phyloP scores from a whole-genome alignment of 2,329 filamentous ascomycete genomes.

The Neospermospora avenae region DNA sequence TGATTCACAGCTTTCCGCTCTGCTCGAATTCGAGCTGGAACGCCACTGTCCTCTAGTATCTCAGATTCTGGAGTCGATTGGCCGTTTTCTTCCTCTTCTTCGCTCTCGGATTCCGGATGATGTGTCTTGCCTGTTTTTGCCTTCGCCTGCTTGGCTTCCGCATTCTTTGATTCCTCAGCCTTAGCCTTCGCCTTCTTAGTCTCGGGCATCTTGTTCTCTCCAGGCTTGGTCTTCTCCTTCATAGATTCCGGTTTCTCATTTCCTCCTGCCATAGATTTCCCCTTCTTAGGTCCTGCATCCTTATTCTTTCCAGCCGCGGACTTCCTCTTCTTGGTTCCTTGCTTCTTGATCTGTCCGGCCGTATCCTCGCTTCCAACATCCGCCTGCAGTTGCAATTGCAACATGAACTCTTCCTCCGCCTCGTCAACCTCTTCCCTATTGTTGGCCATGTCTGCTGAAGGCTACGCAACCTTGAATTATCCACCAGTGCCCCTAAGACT shows the following conservation, averaged over 20 bases:
- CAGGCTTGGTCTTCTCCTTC: no score
- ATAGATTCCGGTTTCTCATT: no score
- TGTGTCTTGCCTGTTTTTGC: no score
- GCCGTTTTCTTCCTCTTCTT: no score
- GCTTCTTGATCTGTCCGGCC: neutral
- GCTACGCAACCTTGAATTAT: neutral
- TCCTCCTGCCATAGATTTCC: no score
- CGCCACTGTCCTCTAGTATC: neutral
- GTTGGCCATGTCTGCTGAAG: neutral
- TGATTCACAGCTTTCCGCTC: slow-evolving; percentile 10
- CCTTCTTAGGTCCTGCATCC: no score
- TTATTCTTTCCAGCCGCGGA: no score
- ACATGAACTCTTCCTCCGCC: neutral
- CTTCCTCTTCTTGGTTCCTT: neutral
- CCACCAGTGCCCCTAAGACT: neutral
- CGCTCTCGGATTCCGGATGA: no score
- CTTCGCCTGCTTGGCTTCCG: no score
- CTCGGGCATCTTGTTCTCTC: no score
- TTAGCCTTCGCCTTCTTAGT: no score
- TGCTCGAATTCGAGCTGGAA: slow-evolving; percentile 13
- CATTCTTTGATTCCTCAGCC: no score
- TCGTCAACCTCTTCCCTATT: neutral
- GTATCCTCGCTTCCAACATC: neutral
- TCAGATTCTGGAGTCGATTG: neutral
- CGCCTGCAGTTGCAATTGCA: neutral